Evolutionary conservation across 106 monocot species (phyloP), one percentile per base, ranked within the genome.

Genomic region (Xerophyta viscosa): DNA sequence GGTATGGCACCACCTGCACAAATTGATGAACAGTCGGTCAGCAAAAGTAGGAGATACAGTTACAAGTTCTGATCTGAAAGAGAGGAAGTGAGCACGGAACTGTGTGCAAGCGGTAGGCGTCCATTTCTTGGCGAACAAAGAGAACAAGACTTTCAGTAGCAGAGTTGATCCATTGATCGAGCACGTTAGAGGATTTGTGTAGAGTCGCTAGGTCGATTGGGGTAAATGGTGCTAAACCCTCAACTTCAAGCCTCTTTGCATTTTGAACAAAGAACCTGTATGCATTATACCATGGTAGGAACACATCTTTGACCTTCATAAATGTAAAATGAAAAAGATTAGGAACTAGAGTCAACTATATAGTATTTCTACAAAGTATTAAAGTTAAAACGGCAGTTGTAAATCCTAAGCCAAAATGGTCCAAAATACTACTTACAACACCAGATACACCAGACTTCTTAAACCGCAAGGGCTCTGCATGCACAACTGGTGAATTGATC

Each of bases 251-350:
- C 50, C 96, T 76, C 61, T 90, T 98, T 29, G 90, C 79, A 77
- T 98, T 98, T 82, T 98, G 96, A 61, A 98, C 74, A 25, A 98
- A 76, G 41, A 98, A 98, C 43, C 96, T 85, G 36, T 98, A 98
- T 30, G 96, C 96, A 82, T 98, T 98, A 49, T 98, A 98, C 96
- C 96, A 98, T 21, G 96, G 96, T 50, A 98, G 86, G 68, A 98
- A 98, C 41, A 98, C 96, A 71, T 98, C 96, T 69, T 98, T 98
- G 49, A 98, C 88, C 94, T 96, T 61, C 43, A 66, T 30, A 39
- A 86, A 67, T 24, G n/a, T n/a, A n/a, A n/a, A n/a, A n/a, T n/a
- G n/a, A n/a, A n/a, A n/a, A n/a, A n/a, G n/a, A n/a, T n/a, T n/a
- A n/a, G n/a, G n/a, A n/a, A n/a, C n/a, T n/a, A n/a, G n/a, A n/a